Conservation (phyloP, 768 basidiomycete genomes). For the Lepiota venenata region DNA sequence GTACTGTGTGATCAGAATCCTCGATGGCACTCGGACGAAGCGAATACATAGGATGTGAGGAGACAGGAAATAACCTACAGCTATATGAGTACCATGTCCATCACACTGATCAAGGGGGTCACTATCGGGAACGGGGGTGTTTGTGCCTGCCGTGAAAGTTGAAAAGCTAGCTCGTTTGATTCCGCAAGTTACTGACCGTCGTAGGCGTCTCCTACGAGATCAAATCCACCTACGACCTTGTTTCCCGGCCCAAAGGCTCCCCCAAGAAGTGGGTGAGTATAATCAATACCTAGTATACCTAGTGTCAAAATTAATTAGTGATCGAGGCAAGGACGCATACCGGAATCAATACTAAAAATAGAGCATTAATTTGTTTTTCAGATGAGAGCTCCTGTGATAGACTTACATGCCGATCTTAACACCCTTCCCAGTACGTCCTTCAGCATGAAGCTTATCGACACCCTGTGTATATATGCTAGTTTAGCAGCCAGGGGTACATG, state of each 20-base stretch:
- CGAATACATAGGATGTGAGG: no score
- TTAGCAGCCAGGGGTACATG: neutral
- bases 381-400: no score
- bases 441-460: constrained; percentile 61
- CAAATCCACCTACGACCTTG: constrained; percentile 50
- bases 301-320: neutral
- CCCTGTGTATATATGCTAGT: constrained; percentile 35
- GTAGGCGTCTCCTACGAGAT: constrained; percentile 57
- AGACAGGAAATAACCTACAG: constrained; percentile 25
- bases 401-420: constrained; percentile 65
- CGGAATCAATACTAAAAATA: constrained; percentile 43
- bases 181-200: constrained; percentile 26
- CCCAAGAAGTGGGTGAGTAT: constrained; percentile 52
- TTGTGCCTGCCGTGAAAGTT: constrained; percentile 26
- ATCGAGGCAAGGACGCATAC: constrained; percentile 16
- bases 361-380: no score
- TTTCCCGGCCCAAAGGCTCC: constrained; percentile 52
- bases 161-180: neutral
- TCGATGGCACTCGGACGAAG: no score
- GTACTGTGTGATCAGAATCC: neutral
- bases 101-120: constrained; percentile 53
- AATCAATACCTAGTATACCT: constrained; percentile 41
- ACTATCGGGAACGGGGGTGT: constrained; percentile 45
- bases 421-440: constrained; percentile 59
- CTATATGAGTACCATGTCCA: constrained; percentile 56